A percentile compares a stretch with the other conserved stretches of the same genome.
phyloP scores from a whole-genome alignment of 148 eudicot species.

The Fagopyrum tataricum region DNA sequence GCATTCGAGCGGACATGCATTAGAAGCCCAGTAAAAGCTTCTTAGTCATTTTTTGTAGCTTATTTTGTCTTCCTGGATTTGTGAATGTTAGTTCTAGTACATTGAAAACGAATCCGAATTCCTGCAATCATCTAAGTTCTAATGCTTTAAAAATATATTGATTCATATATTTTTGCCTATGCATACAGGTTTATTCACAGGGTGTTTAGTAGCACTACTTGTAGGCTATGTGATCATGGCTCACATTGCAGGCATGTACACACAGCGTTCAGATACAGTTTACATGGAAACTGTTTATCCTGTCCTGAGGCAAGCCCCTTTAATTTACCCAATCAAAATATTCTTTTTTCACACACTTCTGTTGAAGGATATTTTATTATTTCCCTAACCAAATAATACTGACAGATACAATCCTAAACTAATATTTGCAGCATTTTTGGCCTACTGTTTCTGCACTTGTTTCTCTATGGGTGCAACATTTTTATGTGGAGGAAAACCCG shows the following conservation, averaged over 20 bases:
- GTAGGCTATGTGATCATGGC: slow-evolving; percentile 89
- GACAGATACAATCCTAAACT: neutral
- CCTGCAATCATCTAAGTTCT: too few relatives aligned
- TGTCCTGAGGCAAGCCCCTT: slow-evolving; percentile 69
- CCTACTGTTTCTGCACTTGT: slow-evolving; percentile 81
- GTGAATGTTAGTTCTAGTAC: too few relatives aligned
- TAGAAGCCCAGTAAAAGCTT: slow-evolving; percentile 16
- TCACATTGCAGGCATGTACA: slow-evolving; percentile 69
- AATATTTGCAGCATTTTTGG: slow-evolving; percentile 73
- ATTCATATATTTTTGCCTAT: neutral
- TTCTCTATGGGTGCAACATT: slow-evolving; percentile 90
- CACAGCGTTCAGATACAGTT: slow-evolving; percentile 44
- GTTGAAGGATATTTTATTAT: neutral
- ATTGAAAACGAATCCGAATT: too few relatives aligned
- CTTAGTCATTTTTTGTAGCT: neutral
- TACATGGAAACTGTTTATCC: slow-evolving; percentile 99
- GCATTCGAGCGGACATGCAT: too few relatives aligned
- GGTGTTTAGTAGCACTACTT: slow-evolving; percentile 76
- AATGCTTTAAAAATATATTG: too few relatives aligned
- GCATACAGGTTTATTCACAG: slow-evolving; percentile 64
- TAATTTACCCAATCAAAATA: neutral
- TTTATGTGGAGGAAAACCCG: slow-evolving; percentile 85
- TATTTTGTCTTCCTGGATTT: too few relatives aligned
- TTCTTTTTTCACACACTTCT: neutral
- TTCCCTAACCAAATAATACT: neutral